These are phyloP conservation scores for Pseudoscleropodium purum DNA, from an alignment of 225 moss, liverwort and hornwort species.

Conservation along the genomic window DNA sequence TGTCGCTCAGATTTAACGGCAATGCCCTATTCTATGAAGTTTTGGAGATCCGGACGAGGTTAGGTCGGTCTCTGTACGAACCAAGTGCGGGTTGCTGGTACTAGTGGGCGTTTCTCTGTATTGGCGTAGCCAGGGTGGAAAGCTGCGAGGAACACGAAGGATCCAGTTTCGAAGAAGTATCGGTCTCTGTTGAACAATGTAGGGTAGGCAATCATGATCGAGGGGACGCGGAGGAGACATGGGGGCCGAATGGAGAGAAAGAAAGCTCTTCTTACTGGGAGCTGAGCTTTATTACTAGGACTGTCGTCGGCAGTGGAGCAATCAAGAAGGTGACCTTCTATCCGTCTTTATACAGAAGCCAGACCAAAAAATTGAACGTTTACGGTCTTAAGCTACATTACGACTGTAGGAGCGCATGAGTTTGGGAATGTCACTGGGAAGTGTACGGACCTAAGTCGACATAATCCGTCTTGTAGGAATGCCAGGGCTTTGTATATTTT, in stretches of 20 bases:
- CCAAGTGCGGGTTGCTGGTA: background rate
- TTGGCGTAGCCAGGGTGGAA: slow-evolving; percentile 14
- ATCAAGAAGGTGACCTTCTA: slow-evolving; percentile 28
- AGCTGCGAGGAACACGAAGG: background rate
- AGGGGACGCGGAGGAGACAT: slow-evolving; percentile 22
- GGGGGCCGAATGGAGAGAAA: slow-evolving; percentile 38
- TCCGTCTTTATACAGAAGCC: background rate
- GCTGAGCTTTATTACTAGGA: slow-evolving; percentile 26
- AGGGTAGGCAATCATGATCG: slow-evolving; percentile 19
- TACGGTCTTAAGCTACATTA: background rate
- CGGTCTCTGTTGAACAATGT: slow-evolving; percentile 11
- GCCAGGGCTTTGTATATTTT: background rate
- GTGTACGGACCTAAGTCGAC: background rate
- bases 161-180: slow-evolving; percentile 1
- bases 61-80: background rate
- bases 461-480: background rate
- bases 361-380: background rate
- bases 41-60: background rate
- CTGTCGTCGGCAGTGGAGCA: slow-evolving; percentile 20
- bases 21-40: background rate
- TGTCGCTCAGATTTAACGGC: background rate
- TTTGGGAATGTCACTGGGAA: background rate
- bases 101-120: background rate
- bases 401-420: background rate
- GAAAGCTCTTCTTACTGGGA: slow-evolving; percentile 37